phyloP scores from a whole-genome alignment of 345 rosid species.

The Salix dunnii region DNA sequence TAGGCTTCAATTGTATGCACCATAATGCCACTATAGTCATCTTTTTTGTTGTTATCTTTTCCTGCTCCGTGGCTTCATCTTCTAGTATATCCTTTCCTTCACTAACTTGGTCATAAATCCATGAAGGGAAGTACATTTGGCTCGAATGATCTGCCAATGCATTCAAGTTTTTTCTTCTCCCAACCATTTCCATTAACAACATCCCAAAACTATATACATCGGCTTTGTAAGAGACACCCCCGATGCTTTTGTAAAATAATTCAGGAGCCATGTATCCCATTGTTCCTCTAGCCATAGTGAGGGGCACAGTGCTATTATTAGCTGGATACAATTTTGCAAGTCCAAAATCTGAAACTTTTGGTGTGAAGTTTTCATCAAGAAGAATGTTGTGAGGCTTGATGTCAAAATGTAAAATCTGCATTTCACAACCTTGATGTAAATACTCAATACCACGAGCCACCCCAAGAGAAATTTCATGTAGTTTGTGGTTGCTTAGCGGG shows the following conservation, averaged over 20 bases:
- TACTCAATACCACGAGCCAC: neutral
- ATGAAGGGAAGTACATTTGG: neutral
- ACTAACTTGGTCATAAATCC: neutral
- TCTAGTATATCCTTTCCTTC: neutral
- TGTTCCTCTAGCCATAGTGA: neutral
- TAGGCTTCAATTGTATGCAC: neutral
- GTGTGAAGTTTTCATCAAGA: fast-evolving
- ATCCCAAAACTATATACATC: neutral
- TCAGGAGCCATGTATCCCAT: neutral
- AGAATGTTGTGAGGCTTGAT: neutral
- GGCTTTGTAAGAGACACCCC: neutral
- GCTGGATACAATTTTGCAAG: neutral
- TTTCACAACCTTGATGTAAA: neutral
- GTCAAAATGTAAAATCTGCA: neutral
- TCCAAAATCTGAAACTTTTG: neutral
- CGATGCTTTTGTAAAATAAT: neutral
- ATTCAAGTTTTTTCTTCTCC: neutral
- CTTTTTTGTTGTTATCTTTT: neutral
- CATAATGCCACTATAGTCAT: neutral
- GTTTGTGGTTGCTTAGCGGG: neutral
- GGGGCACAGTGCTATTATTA: neutral
- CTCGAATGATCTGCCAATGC: neutral
- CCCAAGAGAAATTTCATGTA: neutral
- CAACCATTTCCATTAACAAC: neutral
- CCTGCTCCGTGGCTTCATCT: neutral